Conservation (phyloP, 129 eudicot species). For the Smallanthus sonchifolius region DNA sequence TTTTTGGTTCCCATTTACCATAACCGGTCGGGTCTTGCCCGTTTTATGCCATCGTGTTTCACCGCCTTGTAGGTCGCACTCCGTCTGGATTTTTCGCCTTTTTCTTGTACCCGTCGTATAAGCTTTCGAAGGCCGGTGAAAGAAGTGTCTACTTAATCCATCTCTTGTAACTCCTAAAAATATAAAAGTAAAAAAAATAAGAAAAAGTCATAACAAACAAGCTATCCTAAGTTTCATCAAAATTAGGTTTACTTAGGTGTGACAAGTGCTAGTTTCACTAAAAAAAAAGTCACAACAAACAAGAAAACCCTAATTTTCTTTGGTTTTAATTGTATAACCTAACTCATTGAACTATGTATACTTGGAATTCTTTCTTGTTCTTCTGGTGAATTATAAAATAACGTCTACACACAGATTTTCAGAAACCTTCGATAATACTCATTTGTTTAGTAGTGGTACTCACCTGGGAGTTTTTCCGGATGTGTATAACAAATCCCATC, state of each 20-base stretch:
- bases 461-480: slow-evolving; percentile 72
- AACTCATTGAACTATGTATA: background rate
- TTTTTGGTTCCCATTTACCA: slow-evolving; percentile 36
- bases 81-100: slow-evolving; percentile 59
- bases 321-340: background rate
- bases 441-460: too few relatives aligned
- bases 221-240: background rate
- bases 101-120: slow-evolving; percentile 72
- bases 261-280: background rate
- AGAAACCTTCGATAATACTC: too few relatives aligned
- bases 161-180: slow-evolving; percentile 58
- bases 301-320: background rate
- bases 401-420: too few relatives aligned
- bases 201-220: background rate
- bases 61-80: slow-evolving; percentile 43
- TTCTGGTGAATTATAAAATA: too few relatives aligned
- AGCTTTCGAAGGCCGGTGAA: slow-evolving; percentile 74
- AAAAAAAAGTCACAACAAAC: slow-evolving; percentile 4
- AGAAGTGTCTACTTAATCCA: slow-evolving; percentile 61
- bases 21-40: slow-evolving; percentile 65
- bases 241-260: slow-evolving; percentile 5
- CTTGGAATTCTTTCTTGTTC: background rate
- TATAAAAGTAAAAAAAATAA: background rate
- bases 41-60: slow-evolving; percentile 83
- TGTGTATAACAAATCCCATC: slow-evolving; percentile 78